phyloP scores from a whole-genome alignment of 139 green algal species.

The Axilococcus clingmanii region DNA sequence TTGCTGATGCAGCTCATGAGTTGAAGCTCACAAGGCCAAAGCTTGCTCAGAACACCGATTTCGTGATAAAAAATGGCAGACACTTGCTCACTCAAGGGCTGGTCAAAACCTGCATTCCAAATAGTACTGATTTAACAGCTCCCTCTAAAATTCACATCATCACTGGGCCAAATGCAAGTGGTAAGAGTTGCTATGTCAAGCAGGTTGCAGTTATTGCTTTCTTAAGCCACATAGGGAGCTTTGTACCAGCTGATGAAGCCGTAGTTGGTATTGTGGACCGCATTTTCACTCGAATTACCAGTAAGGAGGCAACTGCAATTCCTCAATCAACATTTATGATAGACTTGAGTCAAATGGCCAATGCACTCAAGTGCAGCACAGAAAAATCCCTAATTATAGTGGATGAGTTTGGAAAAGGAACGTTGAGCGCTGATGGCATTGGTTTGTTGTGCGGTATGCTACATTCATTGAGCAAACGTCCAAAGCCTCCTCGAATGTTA shows the following conservation, averaged over 20 bases:
- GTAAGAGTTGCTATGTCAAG: conserved; percentile 78
- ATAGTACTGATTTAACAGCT: conserved; percentile 45
- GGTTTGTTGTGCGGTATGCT: conserved; percentile 59
- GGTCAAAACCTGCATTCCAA: background rate
- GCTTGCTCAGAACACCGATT: conserved; percentile 42
- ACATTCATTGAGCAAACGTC: conserved; percentile 27
- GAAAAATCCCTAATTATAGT: conserved; percentile 73
- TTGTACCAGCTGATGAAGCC: conserved; percentile 30
- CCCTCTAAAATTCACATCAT: conserved; percentile 17
- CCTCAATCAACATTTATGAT: conserved; percentile 63
- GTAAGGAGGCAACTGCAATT: conserved; percentile 26
- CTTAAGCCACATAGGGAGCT: conserved; percentile 52
- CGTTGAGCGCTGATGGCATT: conserved; percentile 65
- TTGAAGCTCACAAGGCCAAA: conserved; percentile 37
- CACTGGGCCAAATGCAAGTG: conserved; percentile 61
- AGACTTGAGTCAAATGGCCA: conserved; percentile 65
- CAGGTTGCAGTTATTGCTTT: conserved; percentile 83
- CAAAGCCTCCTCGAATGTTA: conserved; percentile 26
- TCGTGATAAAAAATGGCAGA: conserved; percentile 52
- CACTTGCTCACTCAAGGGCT: background rate
- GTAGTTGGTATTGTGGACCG: conserved; percentile 72
- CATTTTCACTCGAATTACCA: conserved; percentile 58
- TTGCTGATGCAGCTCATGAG: conserved; percentile 52
- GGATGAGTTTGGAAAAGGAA: conserved; percentile 96
- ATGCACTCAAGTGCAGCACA: conserved; percentile 66